These are phyloP conservation scores for Ceratocystis cubensis DNA, from an alignment of 2,329 filamentous ascomycete genomes.

Conservation along the genomic window DNA sequence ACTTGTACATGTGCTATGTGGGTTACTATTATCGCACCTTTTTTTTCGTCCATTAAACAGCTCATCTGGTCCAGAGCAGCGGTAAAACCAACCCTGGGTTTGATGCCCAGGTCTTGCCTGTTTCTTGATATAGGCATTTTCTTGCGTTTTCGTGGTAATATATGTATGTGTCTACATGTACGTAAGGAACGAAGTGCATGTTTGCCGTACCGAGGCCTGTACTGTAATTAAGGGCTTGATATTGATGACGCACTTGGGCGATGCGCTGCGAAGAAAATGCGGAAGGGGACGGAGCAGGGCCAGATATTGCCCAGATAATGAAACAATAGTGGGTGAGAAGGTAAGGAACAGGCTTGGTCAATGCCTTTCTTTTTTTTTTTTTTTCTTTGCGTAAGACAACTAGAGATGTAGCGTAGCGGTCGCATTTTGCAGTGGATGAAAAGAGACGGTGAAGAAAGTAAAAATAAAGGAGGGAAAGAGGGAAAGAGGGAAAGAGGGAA, in stretches of 20 bases:
- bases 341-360: constrained; percentile 4
- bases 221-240: neutral
- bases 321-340: neutral
- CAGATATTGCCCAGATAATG: too few relatives aligned
- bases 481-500: too few relatives aligned
- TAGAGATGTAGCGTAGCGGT: too few relatives aligned
- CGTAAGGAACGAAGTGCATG: neutral
- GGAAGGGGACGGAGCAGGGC: too few relatives aligned
- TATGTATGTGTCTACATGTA: neutral
- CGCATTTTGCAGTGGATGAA: too few relatives aligned
- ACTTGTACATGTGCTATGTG: neutral
- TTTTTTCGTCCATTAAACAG: neutral
- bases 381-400: too few relatives aligned
- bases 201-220: too few relatives aligned
- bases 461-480: too few relatives aligned
- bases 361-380: neutral
- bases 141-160: neutral
- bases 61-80: neutral
- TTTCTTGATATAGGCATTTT: neutral
- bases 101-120: neutral
- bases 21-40: neutral
- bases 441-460: too few relatives aligned
- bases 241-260: neutral
- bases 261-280: neutral
- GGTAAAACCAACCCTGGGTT: neutral